Percentiles rank a stretch among this genome's conserved stretches.
phyloP scores from a whole-genome alignment of 495 filamentous ascomycete species.

The Penicillium cataractarum region DNA sequence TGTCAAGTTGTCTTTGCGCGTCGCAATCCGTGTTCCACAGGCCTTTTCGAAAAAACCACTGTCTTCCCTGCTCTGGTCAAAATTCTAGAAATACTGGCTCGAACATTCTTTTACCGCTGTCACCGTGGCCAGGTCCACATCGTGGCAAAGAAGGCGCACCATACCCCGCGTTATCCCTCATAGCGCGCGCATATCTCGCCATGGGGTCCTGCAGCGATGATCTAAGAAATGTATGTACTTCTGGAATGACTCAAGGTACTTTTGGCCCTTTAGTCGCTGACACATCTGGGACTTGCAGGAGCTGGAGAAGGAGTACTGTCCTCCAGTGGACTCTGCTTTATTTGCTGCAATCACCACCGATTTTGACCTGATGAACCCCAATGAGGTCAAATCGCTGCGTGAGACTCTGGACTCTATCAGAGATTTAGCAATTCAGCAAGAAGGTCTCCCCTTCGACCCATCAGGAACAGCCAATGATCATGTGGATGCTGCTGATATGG shows the following conservation, averaged over 20 bases:
- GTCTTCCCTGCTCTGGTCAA: background rate
- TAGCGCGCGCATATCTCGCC: background rate
- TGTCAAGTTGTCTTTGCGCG: background rate
- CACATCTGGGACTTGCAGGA: slow-evolving; percentile 30
- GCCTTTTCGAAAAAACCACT: background rate
- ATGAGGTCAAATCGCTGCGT: slow-evolving; percentile 56
- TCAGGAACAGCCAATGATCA: slow-evolving; percentile 57
- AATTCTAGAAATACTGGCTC: background rate
- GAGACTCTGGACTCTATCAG: slow-evolving; percentile 61
- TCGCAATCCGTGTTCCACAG: background rate
- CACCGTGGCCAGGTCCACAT: background rate
- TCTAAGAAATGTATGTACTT: slow-evolving; percentile 3
- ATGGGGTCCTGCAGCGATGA: slow-evolving; percentile 7
- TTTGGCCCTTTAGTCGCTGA: background rate
- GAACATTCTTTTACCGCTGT: background rate
- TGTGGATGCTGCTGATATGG: slow-evolving; percentile 19
- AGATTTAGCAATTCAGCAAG: slow-evolving; percentile 62
- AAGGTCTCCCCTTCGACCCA: slow-evolving; percentile 74
- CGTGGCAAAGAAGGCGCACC: background rate
- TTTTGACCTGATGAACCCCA: slow-evolving; percentile 56
- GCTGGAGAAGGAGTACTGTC: slow-evolving; percentile 58
- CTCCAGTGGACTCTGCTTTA: slow-evolving; percentile 64
- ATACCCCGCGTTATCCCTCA: slow-evolving; percentile 1
- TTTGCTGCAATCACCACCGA: slow-evolving; percentile 69
- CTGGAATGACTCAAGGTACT: background rate